Evolutionary conservation across 192 early-diverging fungal species (phyloP).

Genomic region (Jimgerdemannia flammicorona): DNA sequence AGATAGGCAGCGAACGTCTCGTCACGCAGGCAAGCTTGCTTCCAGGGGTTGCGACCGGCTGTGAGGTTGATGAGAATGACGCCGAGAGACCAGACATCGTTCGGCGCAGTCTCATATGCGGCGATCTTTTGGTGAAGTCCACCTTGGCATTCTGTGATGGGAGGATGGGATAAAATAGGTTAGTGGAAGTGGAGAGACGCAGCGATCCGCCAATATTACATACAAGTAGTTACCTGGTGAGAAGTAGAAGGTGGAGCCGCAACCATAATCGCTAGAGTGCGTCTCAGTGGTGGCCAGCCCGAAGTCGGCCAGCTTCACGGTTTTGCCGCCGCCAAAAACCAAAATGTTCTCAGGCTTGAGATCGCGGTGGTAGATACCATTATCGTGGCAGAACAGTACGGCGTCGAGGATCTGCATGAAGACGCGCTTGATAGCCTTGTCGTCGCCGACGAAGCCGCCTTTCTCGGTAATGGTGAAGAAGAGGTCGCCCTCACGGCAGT

Average conservation of each 20-base stretch:
- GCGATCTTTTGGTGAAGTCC: constrained; percentile 34
- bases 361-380: constrained; percentile 88
- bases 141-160: constrained; percentile 58
- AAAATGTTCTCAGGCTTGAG: constrained; percentile 83
- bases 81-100: constrained; percentile 88
- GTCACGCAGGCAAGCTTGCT: constrained; percentile 64
- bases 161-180: background rate
- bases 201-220: background rate
- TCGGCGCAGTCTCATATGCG: constrained; percentile 62
- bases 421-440: constrained; percentile 73
- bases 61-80: constrained; percentile 88
- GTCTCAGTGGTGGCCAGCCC: constrained; percentile 83
- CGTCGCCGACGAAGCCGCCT: constrained; percentile 68
- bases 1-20: constrained; percentile 74
- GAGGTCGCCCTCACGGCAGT: constrained; percentile 88
- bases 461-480: constrained; percentile 90
- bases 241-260: constrained; percentile 69
- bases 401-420: constrained; percentile 86
- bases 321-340: constrained; percentile 50
- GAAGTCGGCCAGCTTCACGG: constrained; percentile 89
- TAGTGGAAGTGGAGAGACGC: background rate
- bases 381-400: constrained; percentile 66
- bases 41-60: constrained; percentile 81
- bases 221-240: constrained; percentile 34
- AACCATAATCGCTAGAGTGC: constrained; percentile 82